A percentile compares a stretch with the other conserved stretches of the same genome.
Evolutionary conservation across 2,329 filamentous ascomycete species (phyloP).

Genomic region (Fusarium anguioides): DNA sequence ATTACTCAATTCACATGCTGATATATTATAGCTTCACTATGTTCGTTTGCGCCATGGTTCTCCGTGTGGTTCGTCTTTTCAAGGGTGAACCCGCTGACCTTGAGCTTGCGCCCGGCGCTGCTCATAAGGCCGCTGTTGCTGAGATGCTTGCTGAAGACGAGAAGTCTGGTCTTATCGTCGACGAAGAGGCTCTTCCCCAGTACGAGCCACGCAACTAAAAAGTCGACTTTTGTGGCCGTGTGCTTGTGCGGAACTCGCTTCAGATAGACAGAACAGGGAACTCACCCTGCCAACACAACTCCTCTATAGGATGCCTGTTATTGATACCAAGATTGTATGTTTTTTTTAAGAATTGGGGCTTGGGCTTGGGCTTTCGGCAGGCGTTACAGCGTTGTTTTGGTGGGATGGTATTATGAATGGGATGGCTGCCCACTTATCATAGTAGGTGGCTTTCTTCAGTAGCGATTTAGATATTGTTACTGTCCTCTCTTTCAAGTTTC

Average conservation of each 20-base stretch:
- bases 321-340: constrained; percentile 40
- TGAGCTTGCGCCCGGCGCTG: constrained; percentile 17
- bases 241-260: neutral
- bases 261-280: neutral
- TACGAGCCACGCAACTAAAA: constrained; percentile 45
- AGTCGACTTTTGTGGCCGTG: neutral
- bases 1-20: constrained; percentile 34
- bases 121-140: constrained; percentile 50
- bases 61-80: constrained; percentile 68
- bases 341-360: constrained; percentile 7
- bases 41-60: constrained; percentile 70
- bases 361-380: constrained; percentile 5
- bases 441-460: constrained; percentile 5
- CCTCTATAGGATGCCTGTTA: constrained; percentile 10
- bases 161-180: constrained; percentile 62
- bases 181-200: constrained; percentile 46
- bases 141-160: constrained; percentile 58
- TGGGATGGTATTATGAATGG: constrained; percentile 29
- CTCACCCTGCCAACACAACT: constrained; percentile 5
- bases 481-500: constrained; percentile 30
- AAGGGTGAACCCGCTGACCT: constrained; percentile 29
- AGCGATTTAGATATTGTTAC: constrained; percentile 14
- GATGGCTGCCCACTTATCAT: constrained; percentile 5
- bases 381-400: constrained; percentile 30
- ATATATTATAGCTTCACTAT: constrained; percentile 66